Percentiles rank a stretch among this genome's conserved stretches.
phyloP scores from a whole-genome alignment of 495 filamentous ascomycete species.

The Polyplosphaeria fusca region DNA sequence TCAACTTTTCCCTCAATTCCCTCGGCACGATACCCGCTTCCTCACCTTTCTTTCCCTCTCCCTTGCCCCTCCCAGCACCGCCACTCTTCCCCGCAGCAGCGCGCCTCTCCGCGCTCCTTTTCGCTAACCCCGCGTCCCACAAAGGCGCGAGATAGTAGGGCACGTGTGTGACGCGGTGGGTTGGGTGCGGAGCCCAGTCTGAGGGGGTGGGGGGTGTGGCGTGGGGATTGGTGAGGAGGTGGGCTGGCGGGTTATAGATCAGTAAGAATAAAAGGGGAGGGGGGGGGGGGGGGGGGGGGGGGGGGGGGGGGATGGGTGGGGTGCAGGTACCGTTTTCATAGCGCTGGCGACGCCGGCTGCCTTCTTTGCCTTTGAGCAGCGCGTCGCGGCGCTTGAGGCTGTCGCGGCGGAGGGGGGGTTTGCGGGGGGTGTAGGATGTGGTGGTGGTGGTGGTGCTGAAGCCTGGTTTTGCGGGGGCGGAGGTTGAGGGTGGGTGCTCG shows the following conservation, averaged over 20 bases:
- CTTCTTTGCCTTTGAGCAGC: conserved; percentile 85
- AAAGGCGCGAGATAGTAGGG: conserved; percentile 87
- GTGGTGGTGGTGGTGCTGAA: not conserved
- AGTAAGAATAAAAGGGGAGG: conserved; percentile 45
- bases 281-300: conserved; percentile 78
- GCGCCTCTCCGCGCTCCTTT: conserved; percentile 34
- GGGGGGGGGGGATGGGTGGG: conserved; percentile 81
- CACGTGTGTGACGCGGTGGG: conserved; percentile 68
- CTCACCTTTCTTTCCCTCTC: conserved; percentile 37
- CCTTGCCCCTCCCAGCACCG: conserved; percentile 31
- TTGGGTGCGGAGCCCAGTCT: conserved; percentile 79
- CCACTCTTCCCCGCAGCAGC: conserved; percentile 44
- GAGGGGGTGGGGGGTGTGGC: conserved; percentile 71
- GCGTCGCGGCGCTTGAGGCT: conserved; percentile 69
- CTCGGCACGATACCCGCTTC: conserved; percentile 52
- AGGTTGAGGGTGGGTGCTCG: conserved; percentile 14
- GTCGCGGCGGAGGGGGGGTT: conserved; percentile 51
- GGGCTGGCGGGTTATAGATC: conserved; percentile 56
- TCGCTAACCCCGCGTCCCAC: conserved; percentile 71
- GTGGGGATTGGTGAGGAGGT: conserved; percentile 80
- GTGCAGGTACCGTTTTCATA: conserved; percentile 87
- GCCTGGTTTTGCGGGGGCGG: conserved; percentile 14
- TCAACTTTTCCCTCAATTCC: conserved; percentile 63
- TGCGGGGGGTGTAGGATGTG: conserved; percentile 25
- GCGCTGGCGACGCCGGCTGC: conserved; percentile 77